A percentile compares a stretch with the other conserved stretches of the same genome.
phyloP scores from a whole-genome alignment of 805 yeast species.

The Candida broadrunensis region DNA sequence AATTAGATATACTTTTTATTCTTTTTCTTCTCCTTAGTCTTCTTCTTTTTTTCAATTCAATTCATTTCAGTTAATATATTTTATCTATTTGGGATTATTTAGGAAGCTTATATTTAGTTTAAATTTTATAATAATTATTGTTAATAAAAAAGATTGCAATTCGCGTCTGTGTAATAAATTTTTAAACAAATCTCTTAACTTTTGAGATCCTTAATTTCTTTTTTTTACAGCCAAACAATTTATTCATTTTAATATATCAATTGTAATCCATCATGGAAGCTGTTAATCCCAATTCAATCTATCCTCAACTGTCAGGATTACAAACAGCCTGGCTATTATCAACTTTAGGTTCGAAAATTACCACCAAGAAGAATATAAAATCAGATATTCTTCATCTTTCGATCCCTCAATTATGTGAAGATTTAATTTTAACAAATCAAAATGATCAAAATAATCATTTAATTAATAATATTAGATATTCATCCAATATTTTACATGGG shows the following conservation, averaged over 20 bases:
- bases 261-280: neutral
- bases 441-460: neutral
- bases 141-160: no score
- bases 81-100: no score
- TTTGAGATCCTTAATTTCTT: no score
- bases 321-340: constrained; percentile 37
- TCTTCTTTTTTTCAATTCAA: no score
- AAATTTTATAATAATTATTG: no score
- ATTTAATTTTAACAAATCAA: constrained; percentile 3
- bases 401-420: constrained; percentile 41
- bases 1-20: no score
- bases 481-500: constrained; percentile 48
- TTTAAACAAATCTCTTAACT: no score
- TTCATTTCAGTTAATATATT: no score
- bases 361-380: constrained; percentile 23
- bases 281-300: neutral
- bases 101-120: no score
- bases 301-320: constrained; percentile 7
- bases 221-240: neutral
- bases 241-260: no score
- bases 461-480: constrained; percentile 21
- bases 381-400: constrained; percentile 31
- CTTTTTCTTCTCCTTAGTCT: no score
- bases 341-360: constrained; percentile 36
- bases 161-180: no score